These are phyloP conservation scores for Globisporangium nagaii DNA, from an alignment of 352 stramenopile species.

Conservation along the genomic window DNA sequence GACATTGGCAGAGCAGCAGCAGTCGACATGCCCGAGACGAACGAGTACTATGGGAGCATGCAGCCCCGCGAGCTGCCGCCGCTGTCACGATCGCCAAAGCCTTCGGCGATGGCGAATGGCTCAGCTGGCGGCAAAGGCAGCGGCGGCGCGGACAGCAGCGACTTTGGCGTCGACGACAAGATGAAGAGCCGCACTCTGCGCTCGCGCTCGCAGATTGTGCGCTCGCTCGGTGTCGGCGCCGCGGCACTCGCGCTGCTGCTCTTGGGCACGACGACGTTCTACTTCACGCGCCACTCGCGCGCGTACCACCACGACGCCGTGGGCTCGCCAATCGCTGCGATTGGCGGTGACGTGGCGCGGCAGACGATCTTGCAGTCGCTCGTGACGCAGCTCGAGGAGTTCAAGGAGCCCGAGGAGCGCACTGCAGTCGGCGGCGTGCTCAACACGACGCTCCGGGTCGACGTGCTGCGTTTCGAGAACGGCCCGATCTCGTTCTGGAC, in stretches of 20 bases:
- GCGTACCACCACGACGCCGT: not conserved
- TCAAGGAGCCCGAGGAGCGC: slow-evolving; percentile 32
- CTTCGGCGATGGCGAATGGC: no score
- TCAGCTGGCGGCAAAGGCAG: not conserved
- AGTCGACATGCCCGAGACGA: slow-evolving; percentile 7
- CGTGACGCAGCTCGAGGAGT: slow-evolving; percentile 26
- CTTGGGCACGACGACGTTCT: slow-evolving; percentile 5
- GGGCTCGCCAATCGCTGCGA: not conserved
- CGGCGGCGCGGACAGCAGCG: not conserved
- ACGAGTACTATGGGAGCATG: slow-evolving; percentile 16
- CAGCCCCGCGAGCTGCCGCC: slow-evolving; percentile 5
- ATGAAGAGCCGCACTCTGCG: not conserved
- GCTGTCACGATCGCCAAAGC: not conserved
- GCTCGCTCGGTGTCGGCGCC: slow-evolving; percentile 3
- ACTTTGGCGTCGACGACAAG: not conserved
- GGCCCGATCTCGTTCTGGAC: slow-evolving; percentile 71
- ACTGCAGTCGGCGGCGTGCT: slow-evolving; percentile 46
- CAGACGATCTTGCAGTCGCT: slow-evolving; percentile 16
- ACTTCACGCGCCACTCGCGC: not conserved
- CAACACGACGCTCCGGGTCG: slow-evolving; percentile 49
- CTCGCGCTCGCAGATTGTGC: slow-evolving; percentile 4
- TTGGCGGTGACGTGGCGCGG: not conserved
- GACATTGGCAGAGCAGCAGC: not conserved
- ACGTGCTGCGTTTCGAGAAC: slow-evolving; percentile 31
- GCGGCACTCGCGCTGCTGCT: slow-evolving; percentile 3